Base-by-base conservation (phyloP, 176 grass and related monocot species). In the Oryza brachyantha region DNA sequence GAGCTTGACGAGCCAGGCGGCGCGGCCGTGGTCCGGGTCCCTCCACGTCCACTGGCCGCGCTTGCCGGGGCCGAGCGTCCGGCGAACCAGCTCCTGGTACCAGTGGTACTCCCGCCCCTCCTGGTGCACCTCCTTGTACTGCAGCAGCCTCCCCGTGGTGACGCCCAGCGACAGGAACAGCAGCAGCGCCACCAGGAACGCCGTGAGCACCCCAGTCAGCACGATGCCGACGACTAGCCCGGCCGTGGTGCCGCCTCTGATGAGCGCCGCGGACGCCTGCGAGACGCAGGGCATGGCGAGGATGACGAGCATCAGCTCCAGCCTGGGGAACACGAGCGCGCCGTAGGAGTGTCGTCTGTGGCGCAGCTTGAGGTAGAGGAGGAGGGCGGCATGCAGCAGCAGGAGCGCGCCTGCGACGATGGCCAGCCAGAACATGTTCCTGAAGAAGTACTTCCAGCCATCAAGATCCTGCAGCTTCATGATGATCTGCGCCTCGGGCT, bases 31-130 rank as follows among this genome's bases (percentile, higher is more conserved):
- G 7, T 12, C 75, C 12, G 90, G 79, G 66, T 52, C 83, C 72
- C 88, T 97, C 89, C 89, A 94, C 70, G 89, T 87, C 95, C 95
- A 98, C 59, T 90, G 92, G 11, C 95, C 92, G 73, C 83, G 89
- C 85, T 89, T 92, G 50, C 89, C 92, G 39, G 90, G 83, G 26
- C 95, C 95, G 2, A 98, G 86, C 37, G 80, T 85, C 59, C 79
- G 72, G 41, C 85, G 71, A 48, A 87, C 8, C 21, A 98, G 29
- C 71, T 94, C 92, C 81, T 94, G 95, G 73, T 83, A 94, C 89
- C 94, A 94, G 34, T 73, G 91, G 73, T 70, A 64, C 66, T 88
- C 88, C 67, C 76, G 70, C 21, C 70, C 91, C 73, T 93, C 91
- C 68, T 29, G 91, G 78, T 87, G 83, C 57, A 92, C 83, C 80